These are phyloP conservation scores for Vigna hirtella DNA, from an alignment of 306 rosid species.

Conservation along the genomic window DNA sequence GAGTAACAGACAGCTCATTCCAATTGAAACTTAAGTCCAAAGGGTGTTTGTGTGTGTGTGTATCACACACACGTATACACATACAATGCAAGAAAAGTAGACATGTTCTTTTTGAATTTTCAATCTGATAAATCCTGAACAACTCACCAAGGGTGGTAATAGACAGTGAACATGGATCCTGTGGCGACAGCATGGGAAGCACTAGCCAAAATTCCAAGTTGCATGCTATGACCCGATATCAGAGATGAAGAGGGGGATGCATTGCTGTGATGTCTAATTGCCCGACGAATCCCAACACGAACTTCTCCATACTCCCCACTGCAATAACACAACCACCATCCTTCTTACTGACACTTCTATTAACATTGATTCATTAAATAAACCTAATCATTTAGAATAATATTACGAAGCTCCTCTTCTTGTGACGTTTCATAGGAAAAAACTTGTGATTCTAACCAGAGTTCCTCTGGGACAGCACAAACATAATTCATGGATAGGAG, in stretches of 20 bases:
- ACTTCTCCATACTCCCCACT: constrained; percentile 71
- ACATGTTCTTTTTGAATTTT: not conserved
- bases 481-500: not conserved
- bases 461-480: not conserved
- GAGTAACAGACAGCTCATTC: constrained; percentile 30
- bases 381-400: constrained; percentile 1
- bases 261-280: constrained; percentile 35
- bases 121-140: constrained; percentile 7
- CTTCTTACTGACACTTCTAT: constrained; percentile 10
- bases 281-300: constrained; percentile 64
- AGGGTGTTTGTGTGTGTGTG: not conserved
- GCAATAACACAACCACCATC: constrained; percentile 31
- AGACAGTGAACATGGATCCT: constrained; percentile 61
- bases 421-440: not conserved
- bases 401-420: constrained; percentile 9
- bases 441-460: not conserved
- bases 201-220: constrained; percentile 59
- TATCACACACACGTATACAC: not conserved
- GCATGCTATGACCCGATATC: constrained; percentile 66
- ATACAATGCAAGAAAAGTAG: constrained; percentile 1
- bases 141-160: constrained; percentile 76
- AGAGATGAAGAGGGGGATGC: constrained; percentile 50
- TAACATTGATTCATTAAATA: constrained; percentile 1
- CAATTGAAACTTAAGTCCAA: constrained; percentile 5
- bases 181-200: constrained; percentile 61